phyloP scores from a whole-genome alignment of 2,329 filamentous ascomycete genomes.

The Chaetomiaceae sp. region DNA sequence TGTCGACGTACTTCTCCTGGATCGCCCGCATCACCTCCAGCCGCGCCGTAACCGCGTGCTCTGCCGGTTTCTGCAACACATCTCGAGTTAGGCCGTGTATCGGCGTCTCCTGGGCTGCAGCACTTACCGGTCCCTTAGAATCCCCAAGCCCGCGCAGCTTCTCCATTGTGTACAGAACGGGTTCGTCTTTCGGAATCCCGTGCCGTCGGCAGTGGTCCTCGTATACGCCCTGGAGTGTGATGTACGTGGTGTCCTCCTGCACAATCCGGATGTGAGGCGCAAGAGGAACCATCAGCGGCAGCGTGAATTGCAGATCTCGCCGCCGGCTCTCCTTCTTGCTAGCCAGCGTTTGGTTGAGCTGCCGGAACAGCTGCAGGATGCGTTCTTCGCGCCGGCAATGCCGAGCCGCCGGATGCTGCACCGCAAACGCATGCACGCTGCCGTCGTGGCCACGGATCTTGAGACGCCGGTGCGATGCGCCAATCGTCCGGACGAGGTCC shows the following conservation, averaged over 20 bases:
- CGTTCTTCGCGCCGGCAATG: conserved; percentile 92
- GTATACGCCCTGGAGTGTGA: conserved; percentile 90
- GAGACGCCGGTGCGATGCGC: conserved; percentile 84
- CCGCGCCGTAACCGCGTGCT: conserved; percentile 67
- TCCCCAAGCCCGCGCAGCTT: conserved; percentile 77
- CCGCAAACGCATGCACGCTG: conserved; percentile 91
- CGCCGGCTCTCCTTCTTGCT: conserved; percentile 94
- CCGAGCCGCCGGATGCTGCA: conserved; percentile 89
- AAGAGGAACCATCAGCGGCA: conserved; percentile 92
- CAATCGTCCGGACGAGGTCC: conserved; percentile 84
- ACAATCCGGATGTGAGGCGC: conserved; percentile 93
- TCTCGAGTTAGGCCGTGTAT: conserved; percentile 17
- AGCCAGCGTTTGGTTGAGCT: conserved; percentile 86
- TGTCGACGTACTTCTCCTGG: conserved; percentile 87
- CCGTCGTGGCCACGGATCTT: conserved; percentile 98
- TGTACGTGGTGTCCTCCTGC: conserved; percentile 90
- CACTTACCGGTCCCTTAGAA: conserved; percentile 56
- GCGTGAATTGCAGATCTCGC: conserved; percentile 90
- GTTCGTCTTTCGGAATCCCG: conserved; percentile 88
- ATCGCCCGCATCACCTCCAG: conserved; percentile 94
- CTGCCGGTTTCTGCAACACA: conserved; percentile 54
- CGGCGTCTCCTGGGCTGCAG: background rate
- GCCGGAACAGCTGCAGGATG: conserved; percentile 92
- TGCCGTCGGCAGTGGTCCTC: conserved; percentile 92
- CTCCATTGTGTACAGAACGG: conserved; percentile 91